A percentile compares a stretch with the other conserved stretches of the same genome.
phyloP scores from a whole-genome alignment of 257 asterid species.

The Nyctanthes arbortristis region DNA sequence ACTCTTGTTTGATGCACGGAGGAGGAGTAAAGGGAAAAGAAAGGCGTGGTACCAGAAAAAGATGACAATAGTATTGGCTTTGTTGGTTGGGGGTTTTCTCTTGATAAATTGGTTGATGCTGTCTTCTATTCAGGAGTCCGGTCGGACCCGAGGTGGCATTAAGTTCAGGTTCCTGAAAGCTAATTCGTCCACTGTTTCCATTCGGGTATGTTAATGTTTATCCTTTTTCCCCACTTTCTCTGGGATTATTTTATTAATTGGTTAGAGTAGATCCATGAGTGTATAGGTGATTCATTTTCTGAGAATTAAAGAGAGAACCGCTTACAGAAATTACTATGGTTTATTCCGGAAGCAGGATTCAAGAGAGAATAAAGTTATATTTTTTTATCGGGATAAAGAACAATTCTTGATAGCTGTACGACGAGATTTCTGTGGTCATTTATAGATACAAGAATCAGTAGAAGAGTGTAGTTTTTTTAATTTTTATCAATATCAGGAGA shows the following conservation, averaged over 20 bases:
- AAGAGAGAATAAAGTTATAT: slow-evolving; percentile 12
- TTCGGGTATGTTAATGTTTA: slow-evolving; percentile 50
- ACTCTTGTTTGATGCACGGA: slow-evolving; percentile 30
- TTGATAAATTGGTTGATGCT: slow-evolving; percentile 79
- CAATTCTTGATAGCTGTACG: slow-evolving; percentile 10
- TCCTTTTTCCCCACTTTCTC: not conserved
- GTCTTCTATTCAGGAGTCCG: slow-evolving; percentile 66
- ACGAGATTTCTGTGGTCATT: too few species aligned
- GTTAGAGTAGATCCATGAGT: not conserved
- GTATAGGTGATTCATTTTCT: not conserved
- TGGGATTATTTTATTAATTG: slow-evolving; percentile 15
- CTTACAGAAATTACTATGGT: not conserved
- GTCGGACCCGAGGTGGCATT: slow-evolving; percentile 34
- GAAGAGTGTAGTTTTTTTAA: not conserved
- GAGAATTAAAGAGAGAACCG: not conserved
- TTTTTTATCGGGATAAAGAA: slow-evolving; percentile 14
- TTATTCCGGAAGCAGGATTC: slow-evolving; percentile 4
- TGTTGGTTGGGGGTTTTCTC: slow-evolving; percentile 47
- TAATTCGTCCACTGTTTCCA: slow-evolving; percentile 57
- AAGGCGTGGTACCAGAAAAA: slow-evolving; percentile 47
- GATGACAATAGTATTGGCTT: slow-evolving; percentile 38
- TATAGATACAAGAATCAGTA: not conserved
- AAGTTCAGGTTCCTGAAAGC: slow-evolving; percentile 54
- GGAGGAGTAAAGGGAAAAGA: slow-evolving; percentile 40
- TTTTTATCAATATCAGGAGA: slow-evolving; percentile 14